A percentile compares a stretch with the other conserved stretches of the same genome.
These are phyloP conservation scores for Coemansia sp. DNA, from an alignment of 192 early-diverging fungal species.

Conservation along the genomic window DNA sequence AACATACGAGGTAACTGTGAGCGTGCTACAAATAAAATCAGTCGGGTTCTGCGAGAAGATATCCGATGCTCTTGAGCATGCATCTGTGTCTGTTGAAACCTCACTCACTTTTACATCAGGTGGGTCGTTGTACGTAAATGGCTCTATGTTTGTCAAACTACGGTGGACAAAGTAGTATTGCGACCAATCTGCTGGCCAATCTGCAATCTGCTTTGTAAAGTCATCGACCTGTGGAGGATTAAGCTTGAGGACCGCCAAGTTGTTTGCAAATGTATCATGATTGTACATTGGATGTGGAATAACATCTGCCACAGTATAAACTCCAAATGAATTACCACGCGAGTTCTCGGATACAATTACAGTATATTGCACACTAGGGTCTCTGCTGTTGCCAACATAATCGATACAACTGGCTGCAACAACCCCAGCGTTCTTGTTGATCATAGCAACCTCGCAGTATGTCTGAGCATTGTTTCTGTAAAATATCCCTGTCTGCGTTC, in stretches of 20 bases:
- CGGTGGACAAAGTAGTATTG: conserved; percentile 11
- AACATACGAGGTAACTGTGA: conserved; percentile 2
- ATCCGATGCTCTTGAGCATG: no score
- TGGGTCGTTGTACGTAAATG: conserved; percentile 1
- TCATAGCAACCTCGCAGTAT: conserved; percentile 16
- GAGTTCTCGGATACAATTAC: not conserved
- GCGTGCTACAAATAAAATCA: conserved; percentile 20
- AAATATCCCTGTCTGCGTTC: not conserved
- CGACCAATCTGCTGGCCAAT: not conserved
- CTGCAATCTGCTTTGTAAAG: not conserved
- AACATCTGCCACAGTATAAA: not conserved
- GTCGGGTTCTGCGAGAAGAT: no score
- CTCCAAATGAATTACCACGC: not conserved
- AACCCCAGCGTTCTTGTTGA: conserved; percentile 13
- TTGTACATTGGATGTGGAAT: conserved; percentile 22
- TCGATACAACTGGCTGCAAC: conserved; percentile 34
- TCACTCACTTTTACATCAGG: conserved; percentile 12
- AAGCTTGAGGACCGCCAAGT: conserved; percentile 19
- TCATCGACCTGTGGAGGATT: not conserved
- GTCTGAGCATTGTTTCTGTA: conserved; percentile 4
- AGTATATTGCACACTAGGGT: conserved; percentile 2
- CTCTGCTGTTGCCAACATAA: not conserved
- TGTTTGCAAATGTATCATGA: conserved; percentile 28
- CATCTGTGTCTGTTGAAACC: no score
- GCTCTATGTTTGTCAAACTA: not conserved